A percentile compares a stretch with the other conserved stretches of the same genome.
These are phyloP conservation scores for Halophytophthora polymorphica DNA, from an alignment of 352 stramenopile species.

Conservation along the genomic window DNA sequence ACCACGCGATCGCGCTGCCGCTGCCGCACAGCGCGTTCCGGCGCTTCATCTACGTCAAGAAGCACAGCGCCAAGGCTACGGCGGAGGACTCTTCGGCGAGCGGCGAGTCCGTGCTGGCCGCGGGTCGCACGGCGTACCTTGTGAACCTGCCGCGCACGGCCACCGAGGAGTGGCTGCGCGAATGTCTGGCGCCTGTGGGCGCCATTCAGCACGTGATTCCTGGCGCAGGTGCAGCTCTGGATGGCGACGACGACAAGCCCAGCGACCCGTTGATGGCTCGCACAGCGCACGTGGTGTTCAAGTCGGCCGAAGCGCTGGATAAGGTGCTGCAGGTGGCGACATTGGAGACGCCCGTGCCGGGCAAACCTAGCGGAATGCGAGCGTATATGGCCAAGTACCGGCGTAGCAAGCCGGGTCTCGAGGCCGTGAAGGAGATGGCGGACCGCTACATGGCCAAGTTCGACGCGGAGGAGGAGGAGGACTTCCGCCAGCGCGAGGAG, in stretches of 20 bases:
- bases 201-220: conserved; percentile 60
- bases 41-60: conserved; percentile 77
- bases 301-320: conserved; percentile 50
- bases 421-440: conserved; percentile 58
- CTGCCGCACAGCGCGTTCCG: conserved; percentile 55
- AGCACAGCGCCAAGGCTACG: conserved; percentile 51
- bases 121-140: conserved; percentile 69
- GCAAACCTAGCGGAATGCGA: conserved; percentile 27
- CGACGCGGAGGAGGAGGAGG: conserved; percentile 63
- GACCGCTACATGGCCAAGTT: conserved; percentile 80
- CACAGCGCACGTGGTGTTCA: conserved; percentile 75
- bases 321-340: conserved; percentile 44
- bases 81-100: conserved; percentile 8
- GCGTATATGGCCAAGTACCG: conserved; percentile 65
- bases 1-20: conserved; percentile 73
- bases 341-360: conserved; percentile 31
- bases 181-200: conserved; percentile 45
- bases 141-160: conserved; percentile 57
- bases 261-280: conserved; percentile 26
- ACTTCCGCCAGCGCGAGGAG: conserved; percentile 56
- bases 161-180: conserved; percentile 56
- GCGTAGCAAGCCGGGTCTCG: conserved; percentile 60
- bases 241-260: conserved; percentile 12
- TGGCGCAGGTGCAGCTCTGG: conserved; percentile 4
- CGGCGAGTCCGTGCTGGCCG: conserved; percentile 45